These are phyloP conservation scores for Trichoderma arundinaceum DNA, from an alignment of 2,329 filamentous ascomycete species.

Conservation along the genomic window DNA sequence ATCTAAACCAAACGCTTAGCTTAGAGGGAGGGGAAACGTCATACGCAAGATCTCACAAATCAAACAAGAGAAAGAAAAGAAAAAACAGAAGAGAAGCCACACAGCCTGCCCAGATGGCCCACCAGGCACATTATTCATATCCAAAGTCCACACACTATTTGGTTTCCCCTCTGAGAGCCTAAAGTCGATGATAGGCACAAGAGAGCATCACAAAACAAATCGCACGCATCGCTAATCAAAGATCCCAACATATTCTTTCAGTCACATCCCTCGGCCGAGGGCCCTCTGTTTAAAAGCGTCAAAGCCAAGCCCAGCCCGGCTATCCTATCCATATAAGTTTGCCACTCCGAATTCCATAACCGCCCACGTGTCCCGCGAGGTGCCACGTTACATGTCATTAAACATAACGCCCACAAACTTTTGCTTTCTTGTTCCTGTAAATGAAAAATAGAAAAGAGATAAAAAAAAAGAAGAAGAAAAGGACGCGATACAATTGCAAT, in stretches of 20 bases:
- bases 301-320: constrained; percentile 20
- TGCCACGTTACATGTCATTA: constrained; percentile 25
- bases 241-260: constrained; percentile 1
- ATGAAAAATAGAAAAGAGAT: not conserved
- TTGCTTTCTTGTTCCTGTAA: constrained; percentile 21
- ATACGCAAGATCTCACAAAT: not conserved
- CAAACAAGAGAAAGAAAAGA: not conserved
- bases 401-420: constrained; percentile 24
- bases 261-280: constrained; percentile 16
- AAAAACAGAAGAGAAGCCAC: not conserved
- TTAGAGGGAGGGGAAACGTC: not conserved
- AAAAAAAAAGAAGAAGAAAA: not conserved
- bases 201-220: not conserved
- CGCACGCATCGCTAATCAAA: not conserved
- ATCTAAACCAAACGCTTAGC: not conserved
- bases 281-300: not conserved
- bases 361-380: constrained; percentile 18
- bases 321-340: constrained; percentile 19
- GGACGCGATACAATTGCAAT: not conserved
- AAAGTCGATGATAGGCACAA: not conserved
- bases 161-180: not conserved
- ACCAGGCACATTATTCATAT: constrained; percentile 19
- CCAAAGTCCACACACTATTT: constrained; percentile 1
- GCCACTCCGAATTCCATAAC: constrained; percentile 21
- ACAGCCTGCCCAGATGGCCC: not conserved